A percentile compares a stretch with the other conserved stretches of the same genome.
Evolutionary conservation across 306 rosid genomes (phyloP).

Genomic region (Trichosanthes truncata): DNA sequence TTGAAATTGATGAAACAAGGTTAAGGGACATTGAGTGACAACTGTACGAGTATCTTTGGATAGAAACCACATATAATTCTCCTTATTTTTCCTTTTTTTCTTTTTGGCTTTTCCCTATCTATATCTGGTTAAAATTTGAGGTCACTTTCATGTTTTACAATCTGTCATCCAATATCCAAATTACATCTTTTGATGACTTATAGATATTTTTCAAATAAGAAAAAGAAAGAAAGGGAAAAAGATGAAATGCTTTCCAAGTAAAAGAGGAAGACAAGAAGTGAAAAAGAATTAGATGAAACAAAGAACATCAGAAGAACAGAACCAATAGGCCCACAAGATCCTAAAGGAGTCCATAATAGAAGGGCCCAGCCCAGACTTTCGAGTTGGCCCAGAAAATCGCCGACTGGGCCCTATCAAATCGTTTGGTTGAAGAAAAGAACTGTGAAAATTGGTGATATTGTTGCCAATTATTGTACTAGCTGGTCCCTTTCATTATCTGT

Average conservation of each 20-base stretch:
- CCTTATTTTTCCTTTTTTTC: not conserved
- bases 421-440: not conserved
- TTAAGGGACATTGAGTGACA: not conserved
- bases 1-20: not conserved
- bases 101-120: not conserved
- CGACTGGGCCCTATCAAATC: not conserved
- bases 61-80: not conserved
- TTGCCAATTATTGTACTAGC: not conserved
- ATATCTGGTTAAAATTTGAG: not conserved
- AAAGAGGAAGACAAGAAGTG: not conserved
- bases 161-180: not conserved
- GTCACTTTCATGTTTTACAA: not conserved
- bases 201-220: no score
- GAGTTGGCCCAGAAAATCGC: not conserved
- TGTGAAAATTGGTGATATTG: not conserved
- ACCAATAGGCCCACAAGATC: not conserved
- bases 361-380: conserved; percentile 1
- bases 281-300: not conserved
- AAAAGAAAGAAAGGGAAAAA: no score
- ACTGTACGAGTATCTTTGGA: not conserved
- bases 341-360: not conserved
- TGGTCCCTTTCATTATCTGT: not conserved
- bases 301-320: not conserved
- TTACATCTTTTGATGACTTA: not conserved
- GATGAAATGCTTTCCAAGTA: not conserved